Evolutionary conservation across 495 filamentous ascomycete species (phyloP).

Genomic region (Aspergillus carlsbadensis): DNA sequence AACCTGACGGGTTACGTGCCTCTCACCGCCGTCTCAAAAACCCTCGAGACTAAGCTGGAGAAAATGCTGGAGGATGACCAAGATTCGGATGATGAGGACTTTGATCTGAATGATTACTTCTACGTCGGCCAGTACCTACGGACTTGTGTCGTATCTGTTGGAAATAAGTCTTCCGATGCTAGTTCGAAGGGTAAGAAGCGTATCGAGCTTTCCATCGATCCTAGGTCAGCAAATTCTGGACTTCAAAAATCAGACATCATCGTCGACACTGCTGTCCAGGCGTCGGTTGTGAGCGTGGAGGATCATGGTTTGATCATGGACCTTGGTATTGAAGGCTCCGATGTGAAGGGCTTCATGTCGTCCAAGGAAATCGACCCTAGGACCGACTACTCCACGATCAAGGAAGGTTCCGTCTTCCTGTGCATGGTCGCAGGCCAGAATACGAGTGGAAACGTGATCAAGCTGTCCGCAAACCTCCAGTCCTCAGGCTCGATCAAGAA

Average conservation of each 20-base stretch:
- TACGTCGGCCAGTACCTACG: conserved; percentile 85
- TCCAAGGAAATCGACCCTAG: conserved; percentile 71
- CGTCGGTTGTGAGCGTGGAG: conserved; percentile 84
- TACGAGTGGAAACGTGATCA: conserved; percentile 76
- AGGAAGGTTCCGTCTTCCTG: conserved; percentile 79
- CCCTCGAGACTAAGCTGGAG: conserved; percentile 66
- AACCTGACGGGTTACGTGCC: conserved; percentile 88
- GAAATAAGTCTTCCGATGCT: conserved; percentile 51
- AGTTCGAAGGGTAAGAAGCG: conserved; percentile 67
- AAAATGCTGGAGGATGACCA: conserved; percentile 57
- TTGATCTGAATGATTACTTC: conserved; percentile 74
- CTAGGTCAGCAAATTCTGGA: conserved; percentile 70
- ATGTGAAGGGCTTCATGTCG: conserved; percentile 81
- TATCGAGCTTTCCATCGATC: conserved; percentile 82
- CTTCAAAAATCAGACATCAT: conserved; percentile 69
- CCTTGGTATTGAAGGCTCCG: conserved; percentile 66
- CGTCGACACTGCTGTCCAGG: conserved; percentile 73
- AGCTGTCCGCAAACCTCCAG: conserved; percentile 75
- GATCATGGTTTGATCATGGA: conserved; percentile 96
- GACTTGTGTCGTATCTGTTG: conserved; percentile 75
- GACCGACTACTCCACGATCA: conserved; percentile 57
- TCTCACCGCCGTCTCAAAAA: conserved; percentile 83
- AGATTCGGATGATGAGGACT: conserved; percentile 54
- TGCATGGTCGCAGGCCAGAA: conserved; percentile 77
- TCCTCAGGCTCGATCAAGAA: conserved; percentile 68